phyloP scores from a whole-genome alignment of 2,329 filamentous ascomycete species.

The Orbilia brochopaga region DNA sequence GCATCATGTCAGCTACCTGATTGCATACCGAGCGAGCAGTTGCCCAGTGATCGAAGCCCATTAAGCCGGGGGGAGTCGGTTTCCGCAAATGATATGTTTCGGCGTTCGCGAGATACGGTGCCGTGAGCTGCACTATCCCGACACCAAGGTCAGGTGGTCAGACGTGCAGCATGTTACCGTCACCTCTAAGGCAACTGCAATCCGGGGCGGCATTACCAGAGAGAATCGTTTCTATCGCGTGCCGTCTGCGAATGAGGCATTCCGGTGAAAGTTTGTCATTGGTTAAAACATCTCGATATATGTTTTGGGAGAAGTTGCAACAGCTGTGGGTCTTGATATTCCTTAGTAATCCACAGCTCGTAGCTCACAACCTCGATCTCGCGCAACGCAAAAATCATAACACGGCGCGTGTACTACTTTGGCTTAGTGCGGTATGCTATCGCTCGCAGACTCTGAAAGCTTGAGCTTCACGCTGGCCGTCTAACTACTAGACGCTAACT shows the following conservation, averaged over 20 bases:
- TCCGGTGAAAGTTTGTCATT: background rate
- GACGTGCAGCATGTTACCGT: background rate
- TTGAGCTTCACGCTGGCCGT: background rate
- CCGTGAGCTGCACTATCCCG: conserved; percentile 1
- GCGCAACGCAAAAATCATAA: conserved; percentile 3
- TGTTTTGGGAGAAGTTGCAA: background rate
- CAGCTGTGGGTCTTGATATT: background rate
- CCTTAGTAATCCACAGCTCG: background rate
- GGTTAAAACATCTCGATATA: background rate
- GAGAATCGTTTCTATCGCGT: conserved; percentile 31
- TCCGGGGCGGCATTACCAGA: conserved; percentile 20
- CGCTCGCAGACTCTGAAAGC: no score
- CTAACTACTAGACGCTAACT: background rate
- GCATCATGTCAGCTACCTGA: conserved; percentile 4
- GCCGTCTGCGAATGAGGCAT: background rate
- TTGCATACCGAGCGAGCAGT: background rate
- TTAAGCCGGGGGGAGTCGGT: background rate
- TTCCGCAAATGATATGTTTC: background rate
- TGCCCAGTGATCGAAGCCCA: background rate
- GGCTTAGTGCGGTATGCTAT: background rate
- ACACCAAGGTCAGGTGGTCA: conserved; percentile 24
- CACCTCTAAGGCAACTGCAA: conserved; percentile 7
- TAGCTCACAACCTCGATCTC: background rate
- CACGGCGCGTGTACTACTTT: background rate
- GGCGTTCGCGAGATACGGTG: background rate